phyloP scores from a whole-genome alignment of 2,329 filamentous ascomycete genomes.

The Hirsutella thompsonii region DNA sequence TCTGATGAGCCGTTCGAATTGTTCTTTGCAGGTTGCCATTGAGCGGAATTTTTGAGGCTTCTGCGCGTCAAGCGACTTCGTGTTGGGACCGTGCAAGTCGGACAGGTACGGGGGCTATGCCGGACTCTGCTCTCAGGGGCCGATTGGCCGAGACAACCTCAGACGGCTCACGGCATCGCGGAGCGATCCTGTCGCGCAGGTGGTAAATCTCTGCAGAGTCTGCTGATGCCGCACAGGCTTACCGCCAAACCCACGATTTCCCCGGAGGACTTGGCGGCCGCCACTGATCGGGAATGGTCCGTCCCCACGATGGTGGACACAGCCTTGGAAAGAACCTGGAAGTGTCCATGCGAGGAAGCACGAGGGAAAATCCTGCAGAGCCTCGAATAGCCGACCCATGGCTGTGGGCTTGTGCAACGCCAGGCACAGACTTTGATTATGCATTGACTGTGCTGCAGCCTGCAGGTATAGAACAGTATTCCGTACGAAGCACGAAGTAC shows the following conservation, averaged over 20 bases:
- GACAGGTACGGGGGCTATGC: no score
- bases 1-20: no score
- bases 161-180: not conserved
- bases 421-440: no score
- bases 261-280: slow-evolving; percentile 2
- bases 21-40: no score
- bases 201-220: slow-evolving; percentile 10
- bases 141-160: no score
- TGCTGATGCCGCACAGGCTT: slow-evolving; percentile 7
- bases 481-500: no score
- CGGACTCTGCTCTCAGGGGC: no score
- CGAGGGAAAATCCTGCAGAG: slow-evolving; percentile 11
- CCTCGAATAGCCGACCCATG: slow-evolving; percentile 20
- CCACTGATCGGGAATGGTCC: slow-evolving; percentile 5
- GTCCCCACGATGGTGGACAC: slow-evolving; percentile 2
- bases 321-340: slow-evolving; percentile 5
- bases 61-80: no score
- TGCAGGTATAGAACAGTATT: no score
- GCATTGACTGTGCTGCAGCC: no score
- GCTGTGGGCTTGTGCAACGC: not conserved
- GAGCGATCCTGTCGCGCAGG: not conserved
- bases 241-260: slow-evolving; percentile 1
- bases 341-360: slow-evolving; percentile 2
- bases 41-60: no score
- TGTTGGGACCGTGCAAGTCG: no score